phyloP scores from a whole-genome alignment of 345 rosid species.

The Eucalyptus regnans region DNA sequence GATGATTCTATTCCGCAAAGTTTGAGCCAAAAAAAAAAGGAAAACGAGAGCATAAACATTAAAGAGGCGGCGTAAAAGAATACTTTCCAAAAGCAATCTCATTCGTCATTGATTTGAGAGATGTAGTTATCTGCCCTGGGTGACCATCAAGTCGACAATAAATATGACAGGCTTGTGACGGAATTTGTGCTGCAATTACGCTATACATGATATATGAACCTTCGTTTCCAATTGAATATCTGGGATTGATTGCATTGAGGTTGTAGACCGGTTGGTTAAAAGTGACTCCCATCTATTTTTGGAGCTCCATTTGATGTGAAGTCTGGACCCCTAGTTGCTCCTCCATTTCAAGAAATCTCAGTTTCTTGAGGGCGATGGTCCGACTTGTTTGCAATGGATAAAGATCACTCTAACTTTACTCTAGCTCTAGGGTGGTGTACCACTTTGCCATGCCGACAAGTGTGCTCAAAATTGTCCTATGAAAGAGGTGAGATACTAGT shows the following conservation, averaged over 20 bases:
- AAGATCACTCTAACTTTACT: background rate
- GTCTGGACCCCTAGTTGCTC: background rate
- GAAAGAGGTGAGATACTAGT: fast-evolving
- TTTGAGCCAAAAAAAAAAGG: background rate
- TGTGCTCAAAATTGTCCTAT: background rate
- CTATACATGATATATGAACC: background rate
- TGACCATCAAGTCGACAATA: background rate
- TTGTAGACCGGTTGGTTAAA: background rate
- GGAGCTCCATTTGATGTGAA: background rate
- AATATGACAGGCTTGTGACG: background rate
- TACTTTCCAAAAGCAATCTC: background rate
- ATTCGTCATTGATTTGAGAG: background rate
- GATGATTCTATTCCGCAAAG: background rate
- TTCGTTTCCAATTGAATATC: background rate
- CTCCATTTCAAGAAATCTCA: background rate
- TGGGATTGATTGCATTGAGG: background rate
- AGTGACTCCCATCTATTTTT: background rate
- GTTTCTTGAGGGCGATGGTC: background rate
- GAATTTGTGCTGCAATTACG: background rate
- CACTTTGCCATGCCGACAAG: fast-evolving
- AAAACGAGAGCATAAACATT: background rate
- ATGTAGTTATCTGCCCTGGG: background rate
- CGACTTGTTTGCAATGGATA: background rate
- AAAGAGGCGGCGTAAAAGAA: background rate
- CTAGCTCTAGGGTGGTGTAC: background rate